phyloP scores from a whole-genome alignment of 1,139 yeast species.

The Yamadazyma songkhlaensis region DNA sequence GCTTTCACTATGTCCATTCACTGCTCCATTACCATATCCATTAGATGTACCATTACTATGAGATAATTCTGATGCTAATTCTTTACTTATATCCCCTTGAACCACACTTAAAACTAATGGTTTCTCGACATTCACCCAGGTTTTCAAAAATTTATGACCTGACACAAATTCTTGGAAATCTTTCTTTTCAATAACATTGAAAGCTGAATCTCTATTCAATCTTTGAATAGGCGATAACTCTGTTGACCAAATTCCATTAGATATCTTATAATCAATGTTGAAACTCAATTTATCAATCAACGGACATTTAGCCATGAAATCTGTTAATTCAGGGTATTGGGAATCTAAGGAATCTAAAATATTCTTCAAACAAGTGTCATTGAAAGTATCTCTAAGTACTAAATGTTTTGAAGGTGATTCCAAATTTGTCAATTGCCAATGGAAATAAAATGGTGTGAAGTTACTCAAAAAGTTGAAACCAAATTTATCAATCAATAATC shows the following conservation, averaged over 20 bases:
- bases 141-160: constrained; percentile 29
- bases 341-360: constrained; percentile 26
- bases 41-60: constrained; percentile 1
- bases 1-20: not conserved
- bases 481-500: constrained; percentile 26
- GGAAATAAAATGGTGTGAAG: constrained; percentile 46
- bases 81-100: constrained; percentile 5
- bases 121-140: constrained; percentile 35
- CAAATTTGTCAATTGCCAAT: constrained; percentile 26
- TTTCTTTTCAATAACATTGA: constrained; percentile 15
- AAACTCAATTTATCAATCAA: constrained; percentile 22
- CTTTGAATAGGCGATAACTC: constrained; percentile 15
- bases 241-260: constrained; percentile 28
- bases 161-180: constrained; percentile 29
- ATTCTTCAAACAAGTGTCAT: constrained; percentile 28
- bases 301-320: constrained; percentile 23
- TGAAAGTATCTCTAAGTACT: constrained; percentile 32
- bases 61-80: not conserved
- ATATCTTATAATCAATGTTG: constrained; percentile 29
- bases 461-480: constrained; percentile 49
- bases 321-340: constrained; percentile 27
- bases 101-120: constrained; percentile 19
- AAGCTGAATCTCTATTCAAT: constrained; percentile 4
- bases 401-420: constrained; percentile 15
- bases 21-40: constrained; percentile 1